Evolutionary conservation across 164 flowering plant genomes (phyloP).

Genomic region (Saururus chinensis): DNA sequence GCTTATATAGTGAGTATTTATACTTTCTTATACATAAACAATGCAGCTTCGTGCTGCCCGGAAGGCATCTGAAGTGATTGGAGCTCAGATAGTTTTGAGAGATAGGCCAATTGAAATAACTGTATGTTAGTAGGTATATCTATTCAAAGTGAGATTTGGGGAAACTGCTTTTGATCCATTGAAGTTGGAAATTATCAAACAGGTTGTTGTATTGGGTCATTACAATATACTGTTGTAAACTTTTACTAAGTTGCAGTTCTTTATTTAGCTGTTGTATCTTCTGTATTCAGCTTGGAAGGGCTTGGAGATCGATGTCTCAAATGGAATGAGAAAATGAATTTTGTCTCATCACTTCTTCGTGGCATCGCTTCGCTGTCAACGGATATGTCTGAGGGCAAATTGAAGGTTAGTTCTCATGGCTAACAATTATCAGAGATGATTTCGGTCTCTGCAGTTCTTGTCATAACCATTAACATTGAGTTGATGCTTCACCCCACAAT

Average conservation of each 20-base stretch:
- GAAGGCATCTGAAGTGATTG: conserved; percentile 69
- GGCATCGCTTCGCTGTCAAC: conserved; percentile 53
- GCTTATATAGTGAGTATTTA: not conserved
- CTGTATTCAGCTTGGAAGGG: conserved; percentile 68
- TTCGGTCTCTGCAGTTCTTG: too few species aligned
- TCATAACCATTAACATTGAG: too few species aligned
- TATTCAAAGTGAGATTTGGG: not conserved
- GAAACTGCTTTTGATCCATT: not conserved
- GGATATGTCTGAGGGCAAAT: conserved; percentile 22
- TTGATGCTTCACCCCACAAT: too few species aligned
- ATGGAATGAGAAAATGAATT: conserved; percentile 62
- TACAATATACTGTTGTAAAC: not conserved
- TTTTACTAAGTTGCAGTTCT: not conserved
- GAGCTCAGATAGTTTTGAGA: conserved; percentile 91
- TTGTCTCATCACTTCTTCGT: conserved; percentile 46
- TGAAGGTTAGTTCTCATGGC: conserved; percentile 30
- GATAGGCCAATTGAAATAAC: conserved; percentile 98
- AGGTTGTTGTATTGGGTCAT: not conserved
- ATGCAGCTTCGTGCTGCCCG: conserved; percentile 87
- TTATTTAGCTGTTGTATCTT: not conserved
- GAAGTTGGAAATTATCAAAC: conserved; percentile 3
- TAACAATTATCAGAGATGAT: not conserved
- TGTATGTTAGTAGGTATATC: conserved; percentile 29
- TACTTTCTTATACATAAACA: not conserved
- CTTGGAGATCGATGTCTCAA: conserved; percentile 78